Evolutionary conservation across 768 basidiomycete genomes (phyloP).

Genomic region (Crassisporium funariophilum): DNA sequence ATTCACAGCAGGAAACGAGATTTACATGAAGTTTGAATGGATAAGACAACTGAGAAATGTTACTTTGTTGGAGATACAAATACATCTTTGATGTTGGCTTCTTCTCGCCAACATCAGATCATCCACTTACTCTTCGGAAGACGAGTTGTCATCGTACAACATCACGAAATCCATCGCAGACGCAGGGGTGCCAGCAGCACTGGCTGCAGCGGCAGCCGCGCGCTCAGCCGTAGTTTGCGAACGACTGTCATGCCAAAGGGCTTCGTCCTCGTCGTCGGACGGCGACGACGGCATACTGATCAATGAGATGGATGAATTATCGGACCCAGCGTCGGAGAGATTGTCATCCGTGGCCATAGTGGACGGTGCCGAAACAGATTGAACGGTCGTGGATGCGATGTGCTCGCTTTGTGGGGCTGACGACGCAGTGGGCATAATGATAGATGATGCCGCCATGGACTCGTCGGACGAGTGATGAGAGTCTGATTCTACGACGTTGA

Average conservation of each 20-base stretch:
- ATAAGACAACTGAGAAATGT: conserved; percentile 1
- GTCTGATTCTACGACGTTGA: conserved; percentile 63
- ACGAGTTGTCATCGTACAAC: conserved; percentile 66
- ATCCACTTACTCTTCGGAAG: conserved; percentile 41
- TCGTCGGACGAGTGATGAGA: conserved; percentile 37
- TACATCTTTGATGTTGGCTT: background rate
- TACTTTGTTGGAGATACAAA: conserved; percentile 6
- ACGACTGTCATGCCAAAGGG: conserved; percentile 55
- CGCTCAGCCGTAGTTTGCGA: conserved; percentile 21
- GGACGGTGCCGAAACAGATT: conserved; percentile 20
- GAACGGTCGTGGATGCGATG: conserved; percentile 16
- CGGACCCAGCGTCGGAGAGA: conserved; percentile 42
- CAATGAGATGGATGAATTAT: conserved; percentile 48
- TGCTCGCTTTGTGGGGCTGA: conserved; percentile 20
- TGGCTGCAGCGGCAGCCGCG: conserved; percentile 11
- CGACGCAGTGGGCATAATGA: conserved; percentile 28
- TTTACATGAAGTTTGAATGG: background rate
- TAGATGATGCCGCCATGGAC: conserved; percentile 62
- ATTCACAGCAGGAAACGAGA: background rate
- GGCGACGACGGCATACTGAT: conserved; percentile 63
- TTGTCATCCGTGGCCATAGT: conserved; percentile 27
- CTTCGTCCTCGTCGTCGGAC: conserved; percentile 50
- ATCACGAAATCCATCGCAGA: conserved; percentile 63
- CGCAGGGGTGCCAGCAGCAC: conserved; percentile 8
- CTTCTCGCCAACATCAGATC: background rate